These are phyloP conservation scores for Syncephalastrum racemosum DNA, from an alignment of 371 early-diverging fungal genomes.

Conservation along the genomic window DNA sequence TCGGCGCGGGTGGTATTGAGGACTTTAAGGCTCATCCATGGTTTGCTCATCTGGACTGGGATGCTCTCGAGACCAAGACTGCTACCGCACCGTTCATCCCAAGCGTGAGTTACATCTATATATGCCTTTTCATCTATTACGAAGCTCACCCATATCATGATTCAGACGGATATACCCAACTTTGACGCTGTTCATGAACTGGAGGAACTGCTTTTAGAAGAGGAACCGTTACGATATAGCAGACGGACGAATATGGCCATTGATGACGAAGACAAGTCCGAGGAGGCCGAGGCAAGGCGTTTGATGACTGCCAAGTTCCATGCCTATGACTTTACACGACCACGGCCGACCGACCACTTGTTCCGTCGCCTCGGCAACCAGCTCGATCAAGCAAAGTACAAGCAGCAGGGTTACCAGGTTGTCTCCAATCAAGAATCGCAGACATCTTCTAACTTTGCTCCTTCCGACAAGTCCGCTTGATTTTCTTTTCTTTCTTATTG, in stretches of 20 bases:
- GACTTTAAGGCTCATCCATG: slow-evolving; percentile 63
- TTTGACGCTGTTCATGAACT: slow-evolving; percentile 95
- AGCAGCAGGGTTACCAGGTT: slow-evolving; percentile 17
- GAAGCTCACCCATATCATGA: slow-evolving; percentile 12
- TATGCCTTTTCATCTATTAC: neutral
- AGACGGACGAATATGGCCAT: slow-evolving; percentile 19
- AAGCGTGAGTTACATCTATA: slow-evolving; percentile 27
- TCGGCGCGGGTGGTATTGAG: slow-evolving; percentile 55
- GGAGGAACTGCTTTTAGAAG: slow-evolving; percentile 90
- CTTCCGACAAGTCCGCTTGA: no score
- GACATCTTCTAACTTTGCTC: no score
- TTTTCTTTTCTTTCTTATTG: no score
- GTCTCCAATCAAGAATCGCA: no score
- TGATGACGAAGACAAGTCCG: slow-evolving; percentile 14
- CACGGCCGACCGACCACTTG: slow-evolving; percentile 5
- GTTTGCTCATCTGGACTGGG: slow-evolving; percentile 63
- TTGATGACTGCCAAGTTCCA: slow-evolving; percentile 62
- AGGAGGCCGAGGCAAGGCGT: slow-evolving; percentile 31
- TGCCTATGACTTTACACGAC: slow-evolving; percentile 55
- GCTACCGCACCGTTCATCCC: slow-evolving; percentile 67
- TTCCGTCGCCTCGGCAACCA: slow-evolving; percentile 23
- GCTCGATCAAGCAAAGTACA: slow-evolving; percentile 22
- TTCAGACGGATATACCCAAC: slow-evolving; percentile 62
- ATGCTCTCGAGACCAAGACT: slow-evolving; percentile 48
- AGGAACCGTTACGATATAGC: slow-evolving; percentile 71